Evolutionary conservation across 2,329 filamentous ascomycete species (phyloP).

Genomic region (Sporothrix phasma): DNA sequence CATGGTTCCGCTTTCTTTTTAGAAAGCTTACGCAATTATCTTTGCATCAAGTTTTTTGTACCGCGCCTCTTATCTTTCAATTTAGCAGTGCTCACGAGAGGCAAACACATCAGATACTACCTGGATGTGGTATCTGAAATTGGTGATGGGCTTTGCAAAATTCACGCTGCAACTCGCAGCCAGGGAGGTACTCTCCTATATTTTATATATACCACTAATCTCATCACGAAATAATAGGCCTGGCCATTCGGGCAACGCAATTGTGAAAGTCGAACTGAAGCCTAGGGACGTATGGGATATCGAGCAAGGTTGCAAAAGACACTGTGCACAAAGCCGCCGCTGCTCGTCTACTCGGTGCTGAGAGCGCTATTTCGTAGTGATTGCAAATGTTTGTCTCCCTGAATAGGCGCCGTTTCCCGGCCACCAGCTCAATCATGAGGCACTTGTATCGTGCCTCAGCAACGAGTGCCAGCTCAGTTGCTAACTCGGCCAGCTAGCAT

Average conservation of each 20-base stretch:
- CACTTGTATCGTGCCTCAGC: not conserved
- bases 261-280: no score
- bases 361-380: not conserved
- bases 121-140: not conserved
- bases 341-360: not conserved
- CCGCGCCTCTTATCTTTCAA: no score
- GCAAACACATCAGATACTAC: not conserved
- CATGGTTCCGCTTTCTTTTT: no score
- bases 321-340: not conserved
- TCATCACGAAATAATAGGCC: not conserved
- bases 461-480: not conserved
- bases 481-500: not conserved
- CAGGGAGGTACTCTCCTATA: not conserved
- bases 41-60: not conserved
- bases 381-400: not conserved
- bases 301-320: not conserved
- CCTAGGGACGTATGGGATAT: not conserved
- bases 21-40: not conserved
- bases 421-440: constrained; percentile 2
- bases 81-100: not conserved
- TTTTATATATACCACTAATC: not conserved
- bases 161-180: not conserved
- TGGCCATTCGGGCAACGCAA: not conserved
- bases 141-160: not conserved
- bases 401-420: not conserved